A percentile compares a stretch with the other conserved stretches of the same genome.
Conservation (phyloP, 1,284 basidiomycete genomes). For the Ganoderma boninense region DNA sequence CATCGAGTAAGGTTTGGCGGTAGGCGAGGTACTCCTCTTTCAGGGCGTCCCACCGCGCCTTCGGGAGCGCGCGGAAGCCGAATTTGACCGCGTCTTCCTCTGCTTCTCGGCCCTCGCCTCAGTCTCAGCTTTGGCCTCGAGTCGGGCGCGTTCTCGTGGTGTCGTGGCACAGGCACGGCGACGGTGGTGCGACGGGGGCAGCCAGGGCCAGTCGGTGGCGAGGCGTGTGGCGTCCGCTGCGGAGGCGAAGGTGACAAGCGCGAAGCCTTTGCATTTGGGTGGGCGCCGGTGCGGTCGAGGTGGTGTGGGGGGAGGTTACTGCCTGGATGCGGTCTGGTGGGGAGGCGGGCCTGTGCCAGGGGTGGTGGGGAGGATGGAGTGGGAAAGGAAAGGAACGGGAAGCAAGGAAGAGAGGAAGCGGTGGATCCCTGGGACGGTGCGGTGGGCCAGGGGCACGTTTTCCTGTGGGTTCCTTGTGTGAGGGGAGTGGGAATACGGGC, state of each 20-base stretch:
- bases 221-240: slow-evolving; percentile 51
- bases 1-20: slow-evolving; percentile 57
- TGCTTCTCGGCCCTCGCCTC: too few species aligned
- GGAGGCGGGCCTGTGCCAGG: too few species aligned
- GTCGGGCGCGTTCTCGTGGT: too few species aligned
- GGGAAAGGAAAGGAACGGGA: too few species aligned
- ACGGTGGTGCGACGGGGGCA: slow-evolving; percentile 30
- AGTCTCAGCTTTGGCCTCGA: background rate
- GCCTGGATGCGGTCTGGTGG: slow-evolving; percentile 49
- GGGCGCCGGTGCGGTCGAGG: slow-evolving; percentile 60
- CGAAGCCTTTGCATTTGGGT: slow-evolving; percentile 76
- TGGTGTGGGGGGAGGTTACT: slow-evolving; percentile 67
- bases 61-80: slow-evolving; percentile 66
- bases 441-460: slow-evolving; percentile 65
- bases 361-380: too few species aligned
- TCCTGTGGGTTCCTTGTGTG: slow-evolving; percentile 55
- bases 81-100: slow-evolving; percentile 57
- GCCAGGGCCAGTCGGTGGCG: slow-evolving; percentile 68
- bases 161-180: too few species aligned
- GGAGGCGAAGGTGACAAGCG: slow-evolving; percentile 63
- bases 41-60: slow-evolving; percentile 65
- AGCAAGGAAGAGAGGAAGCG: slow-evolving; percentile 46
- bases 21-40: slow-evolving; percentile 72
- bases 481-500: background rate
- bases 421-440: slow-evolving; percentile 56